These are phyloP conservation scores for Taiozyma onychis DNA, from an alignment of 1,139 yeast genomes.

Conservation along the genomic window DNA sequence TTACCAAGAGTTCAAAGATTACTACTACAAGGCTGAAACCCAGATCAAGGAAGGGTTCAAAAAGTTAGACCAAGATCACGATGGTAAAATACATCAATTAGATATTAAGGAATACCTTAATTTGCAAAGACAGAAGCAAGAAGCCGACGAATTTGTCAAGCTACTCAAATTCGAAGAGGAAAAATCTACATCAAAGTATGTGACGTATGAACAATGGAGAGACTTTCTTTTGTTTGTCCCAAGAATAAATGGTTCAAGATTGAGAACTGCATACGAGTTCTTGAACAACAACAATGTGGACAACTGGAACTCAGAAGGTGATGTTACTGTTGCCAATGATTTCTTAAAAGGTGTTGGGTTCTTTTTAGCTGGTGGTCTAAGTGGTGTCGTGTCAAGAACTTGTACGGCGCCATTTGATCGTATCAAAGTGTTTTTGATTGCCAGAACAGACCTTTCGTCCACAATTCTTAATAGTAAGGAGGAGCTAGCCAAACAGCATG, in stretches of 20 bases:
- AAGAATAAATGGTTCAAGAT: slow-evolving; percentile 59
- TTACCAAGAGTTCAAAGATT: slow-evolving; percentile 54
- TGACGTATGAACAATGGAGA: slow-evolving; percentile 83
- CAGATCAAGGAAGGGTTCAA: slow-evolving; percentile 69
- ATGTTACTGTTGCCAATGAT: slow-evolving; percentile 76
- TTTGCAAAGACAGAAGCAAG: slow-evolving; percentile 33
- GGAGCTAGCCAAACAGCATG: slow-evolving; percentile 28
- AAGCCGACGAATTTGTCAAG: slow-evolving; percentile 40
- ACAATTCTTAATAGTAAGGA: slow-evolving; percentile 56
- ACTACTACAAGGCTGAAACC: slow-evolving; percentile 56
- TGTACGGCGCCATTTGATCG: slow-evolving; percentile 97
- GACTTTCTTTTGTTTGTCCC: slow-evolving; percentile 82
- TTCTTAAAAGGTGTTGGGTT: slow-evolving; percentile 81
- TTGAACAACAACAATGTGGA: slow-evolving; percentile 73
- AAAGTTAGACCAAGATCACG: slow-evolving; percentile 66
- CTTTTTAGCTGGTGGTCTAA: slow-evolving; percentile 89
- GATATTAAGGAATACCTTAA: slow-evolving; percentile 66
- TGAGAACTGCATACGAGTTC: slow-evolving; percentile 74
- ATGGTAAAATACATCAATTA: slow-evolving; percentile 60
- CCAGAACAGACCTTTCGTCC: slow-evolving; percentile 77
- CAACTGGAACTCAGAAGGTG: slow-evolving; percentile 86
- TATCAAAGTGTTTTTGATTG: slow-evolving; percentile 86
- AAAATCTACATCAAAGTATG: slow-evolving; percentile 34
- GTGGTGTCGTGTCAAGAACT: slow-evolving; percentile 96
- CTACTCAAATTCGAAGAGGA: slow-evolving; percentile 48